Evolutionary conservation across 345 rosid species (phyloP).

Genomic region (Streptanthus diversifolius): DNA sequence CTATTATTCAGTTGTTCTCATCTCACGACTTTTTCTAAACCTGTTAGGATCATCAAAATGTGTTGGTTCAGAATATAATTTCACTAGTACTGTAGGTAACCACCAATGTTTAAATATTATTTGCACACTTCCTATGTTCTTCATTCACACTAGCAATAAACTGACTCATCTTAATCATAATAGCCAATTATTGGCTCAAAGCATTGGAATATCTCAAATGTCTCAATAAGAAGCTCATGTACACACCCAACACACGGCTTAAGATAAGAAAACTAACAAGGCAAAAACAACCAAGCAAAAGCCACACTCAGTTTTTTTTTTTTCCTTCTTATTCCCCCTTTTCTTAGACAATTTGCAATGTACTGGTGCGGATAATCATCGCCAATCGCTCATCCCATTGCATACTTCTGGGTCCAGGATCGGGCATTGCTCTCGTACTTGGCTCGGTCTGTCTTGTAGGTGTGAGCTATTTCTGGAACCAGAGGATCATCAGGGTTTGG

Average conservation of each 20-base stretch:
- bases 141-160: not conserved
- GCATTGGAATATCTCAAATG: not conserved
- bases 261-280: not conserved
- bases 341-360: conserved; percentile 12
- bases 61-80: conserved; percentile 7
- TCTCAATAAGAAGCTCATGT: conserved; percentile 30
- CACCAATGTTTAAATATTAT: not conserved
- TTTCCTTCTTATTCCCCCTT: conserved; percentile 4
- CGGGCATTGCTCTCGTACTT: conserved; percentile 65
- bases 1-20: not conserved
- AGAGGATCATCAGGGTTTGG: conserved; percentile 73
- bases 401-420: conserved; percentile 72
- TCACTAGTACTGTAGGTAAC: not conserved
- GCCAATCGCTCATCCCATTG: conserved; percentile 44
- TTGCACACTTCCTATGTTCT: not conserved
- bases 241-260: conserved; percentile 24
- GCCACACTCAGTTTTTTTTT: conserved; percentile 6
- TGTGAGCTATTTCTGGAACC: conserved; percentile 69
- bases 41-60: not conserved
- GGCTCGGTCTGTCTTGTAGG: conserved; percentile 59
- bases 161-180: not conserved
- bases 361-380: not conserved
- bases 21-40: not conserved
- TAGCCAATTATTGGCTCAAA: not conserved
- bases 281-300: conserved; percentile 9